phyloP scores from a whole-genome alignment of 768 basidiomycete genomes.

The Phanerodontia chrysosporium region DNA sequence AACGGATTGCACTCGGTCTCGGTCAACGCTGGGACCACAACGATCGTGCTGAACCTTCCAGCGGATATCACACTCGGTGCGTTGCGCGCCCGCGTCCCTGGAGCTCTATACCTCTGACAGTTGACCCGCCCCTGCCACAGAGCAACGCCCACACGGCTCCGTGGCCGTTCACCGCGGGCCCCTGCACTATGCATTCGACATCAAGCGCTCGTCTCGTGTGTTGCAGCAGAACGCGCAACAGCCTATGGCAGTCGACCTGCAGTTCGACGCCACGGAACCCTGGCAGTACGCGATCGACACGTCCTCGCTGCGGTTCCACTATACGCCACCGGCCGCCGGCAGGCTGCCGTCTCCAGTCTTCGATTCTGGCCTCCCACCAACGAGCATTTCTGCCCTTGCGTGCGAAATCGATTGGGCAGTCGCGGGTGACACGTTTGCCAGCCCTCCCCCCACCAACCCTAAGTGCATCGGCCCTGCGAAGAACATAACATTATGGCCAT shows the following conservation, averaged over 20 bases:
- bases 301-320: constrained; percentile 26
- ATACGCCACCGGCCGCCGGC: constrained; percentile 18
- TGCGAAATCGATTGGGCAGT: constrained; percentile 44
- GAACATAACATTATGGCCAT: constrained; percentile 44
- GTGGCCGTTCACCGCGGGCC: constrained; percentile 53
- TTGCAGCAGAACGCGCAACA: constrained; percentile 40
- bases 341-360: constrained; percentile 31
- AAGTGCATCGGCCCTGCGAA: constrained; percentile 37
- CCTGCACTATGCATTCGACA: constrained; percentile 53
- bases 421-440: constrained; percentile 47
- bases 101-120: background rate
- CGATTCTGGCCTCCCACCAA: constrained; percentile 44
- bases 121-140: constrained; percentile 22
- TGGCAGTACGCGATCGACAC: constrained; percentile 59
- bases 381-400: constrained; percentile 45
- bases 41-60: constrained; percentile 40
- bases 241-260: constrained; percentile 42
- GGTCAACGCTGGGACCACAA: constrained; percentile 39
- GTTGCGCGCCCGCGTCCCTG: background rate
- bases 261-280: constrained; percentile 42
- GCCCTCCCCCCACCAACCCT: constrained; percentile 41
- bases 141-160: constrained; percentile 46
- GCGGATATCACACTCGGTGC: constrained; percentile 43
- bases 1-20: constrained; percentile 43
- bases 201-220: constrained; percentile 31